Percentiles rank a stretch among this genome's conserved stretches.
Conservation (phyloP, 768 basidiomycete genomes). For the Candolleomyces eurysporus region DNA sequence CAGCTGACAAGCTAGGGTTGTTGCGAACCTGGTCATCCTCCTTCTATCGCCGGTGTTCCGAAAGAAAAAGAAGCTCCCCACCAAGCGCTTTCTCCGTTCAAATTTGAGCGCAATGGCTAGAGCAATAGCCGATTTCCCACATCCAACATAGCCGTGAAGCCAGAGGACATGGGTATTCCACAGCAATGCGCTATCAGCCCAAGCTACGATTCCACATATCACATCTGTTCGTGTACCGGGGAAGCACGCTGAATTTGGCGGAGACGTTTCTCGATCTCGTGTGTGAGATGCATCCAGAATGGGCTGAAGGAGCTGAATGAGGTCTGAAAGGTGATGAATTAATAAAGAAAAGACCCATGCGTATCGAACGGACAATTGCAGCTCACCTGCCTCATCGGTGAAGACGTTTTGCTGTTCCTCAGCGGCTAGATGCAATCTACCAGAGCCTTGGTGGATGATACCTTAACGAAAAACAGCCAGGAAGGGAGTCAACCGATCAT, state of each 20-base stretch:
- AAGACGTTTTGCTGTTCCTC: no score
- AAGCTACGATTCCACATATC: background rate
- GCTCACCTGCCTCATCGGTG: no score
- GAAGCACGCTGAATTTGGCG: background rate
- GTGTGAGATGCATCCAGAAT: background rate
- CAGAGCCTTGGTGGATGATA: no score
- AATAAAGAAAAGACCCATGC: no score
- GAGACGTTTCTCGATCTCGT: background rate
- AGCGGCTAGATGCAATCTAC: no score
- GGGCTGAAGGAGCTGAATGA: background rate
- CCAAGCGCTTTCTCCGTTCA: background rate
- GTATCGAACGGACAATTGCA: no score
- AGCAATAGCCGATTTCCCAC: conserved; percentile 18
- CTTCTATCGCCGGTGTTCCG: conserved; percentile 2
- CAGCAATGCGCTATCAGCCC: background rate
- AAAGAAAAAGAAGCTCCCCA: conserved; percentile 16
- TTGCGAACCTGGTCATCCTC: background rate
- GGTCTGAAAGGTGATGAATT: background rate
- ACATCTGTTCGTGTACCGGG: background rate
- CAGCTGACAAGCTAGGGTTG: conserved; percentile 17
- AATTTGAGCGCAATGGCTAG: conserved; percentile 12
- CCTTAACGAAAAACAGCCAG: no score
- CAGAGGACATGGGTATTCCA: conserved; percentile 12
- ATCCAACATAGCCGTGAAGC: conserved; percentile 17
- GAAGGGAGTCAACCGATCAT: no score